Percentiles rank a stretch among this genome's conserved stretches.
Evolutionary conservation across 371 early-diverging fungal species (phyloP).

Genomic region (Mucor indicus): DNA sequence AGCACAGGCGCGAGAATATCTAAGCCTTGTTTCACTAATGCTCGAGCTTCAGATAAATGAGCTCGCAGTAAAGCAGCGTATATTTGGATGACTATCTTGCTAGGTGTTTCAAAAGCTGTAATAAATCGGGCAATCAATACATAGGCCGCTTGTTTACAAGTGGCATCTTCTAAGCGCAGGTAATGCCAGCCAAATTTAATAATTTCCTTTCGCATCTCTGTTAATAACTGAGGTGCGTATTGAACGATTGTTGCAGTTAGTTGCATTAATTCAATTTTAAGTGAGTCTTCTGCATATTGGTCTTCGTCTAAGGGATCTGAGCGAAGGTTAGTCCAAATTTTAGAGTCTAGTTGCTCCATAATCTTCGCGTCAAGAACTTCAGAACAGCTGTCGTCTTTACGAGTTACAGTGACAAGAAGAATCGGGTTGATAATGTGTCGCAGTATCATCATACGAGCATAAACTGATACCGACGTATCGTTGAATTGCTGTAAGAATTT

Average conservation of each 20-base stretch:
- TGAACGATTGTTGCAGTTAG: slow-evolving; percentile 87
- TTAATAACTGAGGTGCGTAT: slow-evolving; percentile 71
- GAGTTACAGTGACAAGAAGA: slow-evolving; percentile 60
- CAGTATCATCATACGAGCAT: slow-evolving; percentile 64
- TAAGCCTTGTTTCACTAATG: slow-evolving; percentile 88
- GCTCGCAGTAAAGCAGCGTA: slow-evolving; percentile 87
- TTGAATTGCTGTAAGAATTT: slow-evolving; percentile 66
- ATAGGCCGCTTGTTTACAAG: slow-evolving; percentile 93
- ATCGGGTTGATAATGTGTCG: slow-evolving; percentile 80
- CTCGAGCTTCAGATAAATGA: slow-evolving; percentile 81
- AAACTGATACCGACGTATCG: slow-evolving; percentile 38
- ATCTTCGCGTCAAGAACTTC: slow-evolving; percentile 64
- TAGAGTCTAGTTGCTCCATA: slow-evolving; percentile 64
- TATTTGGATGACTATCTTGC: slow-evolving; percentile 88
- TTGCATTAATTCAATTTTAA: slow-evolving; percentile 89
- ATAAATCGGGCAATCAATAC: slow-evolving; percentile 90
- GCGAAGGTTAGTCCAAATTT: slow-evolving; percentile 69
- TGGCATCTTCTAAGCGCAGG: slow-evolving; percentile 87
- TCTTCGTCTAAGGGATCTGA: slow-evolving; percentile 51
- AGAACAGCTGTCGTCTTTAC: slow-evolving; percentile 42
- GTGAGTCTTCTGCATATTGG: slow-evolving; percentile 64
- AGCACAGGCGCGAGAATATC: slow-evolving; percentile 91
- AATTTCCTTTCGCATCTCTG: slow-evolving; percentile 83
- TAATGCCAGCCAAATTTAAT: slow-evolving; percentile 95
- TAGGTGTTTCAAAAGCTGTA: slow-evolving; percentile 88